Evolutionary conservation across 495 filamentous ascomycete species (phyloP).

Genomic region (Cetradonia linearis): DNA sequence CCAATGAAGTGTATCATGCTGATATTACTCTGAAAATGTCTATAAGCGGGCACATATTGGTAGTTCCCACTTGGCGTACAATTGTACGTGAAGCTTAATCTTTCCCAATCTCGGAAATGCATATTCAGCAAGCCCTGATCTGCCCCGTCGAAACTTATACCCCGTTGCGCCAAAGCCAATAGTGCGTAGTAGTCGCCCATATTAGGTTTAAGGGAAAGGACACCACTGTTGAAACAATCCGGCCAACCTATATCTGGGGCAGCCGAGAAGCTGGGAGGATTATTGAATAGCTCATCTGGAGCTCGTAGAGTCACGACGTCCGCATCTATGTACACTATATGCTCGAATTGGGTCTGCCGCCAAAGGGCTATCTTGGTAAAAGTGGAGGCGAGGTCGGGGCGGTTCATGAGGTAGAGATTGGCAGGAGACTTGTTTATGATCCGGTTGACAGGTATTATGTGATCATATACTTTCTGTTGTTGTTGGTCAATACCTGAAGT

Average conservation of each 20-base stretch:
- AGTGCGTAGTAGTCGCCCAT: constrained; percentile 80
- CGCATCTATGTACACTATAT: constrained; percentile 85
- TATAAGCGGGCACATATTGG: constrained; percentile 90
- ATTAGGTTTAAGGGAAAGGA: constrained; percentile 85
- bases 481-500: not conserved
- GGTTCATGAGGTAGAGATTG: constrained; percentile 86
- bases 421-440: constrained; percentile 65
- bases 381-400: constrained; percentile 75
- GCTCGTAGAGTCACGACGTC: constrained; percentile 79
- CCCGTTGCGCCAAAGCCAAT: constrained; percentile 67
- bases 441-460: constrained; percentile 72
- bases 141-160: constrained; percentile 92
- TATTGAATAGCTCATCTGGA: constrained; percentile 82
- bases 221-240: constrained; percentile 92
- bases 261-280: constrained; percentile 71
- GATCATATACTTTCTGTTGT: constrained; percentile 69
- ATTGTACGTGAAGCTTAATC: constrained; percentile 92
- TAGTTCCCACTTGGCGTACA: constrained; percentile 90
- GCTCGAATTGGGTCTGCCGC: constrained; percentile 80
- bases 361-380: constrained; percentile 97
- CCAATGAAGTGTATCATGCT: constrained; percentile 92
- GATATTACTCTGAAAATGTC: constrained; percentile 80
- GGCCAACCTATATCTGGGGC: constrained; percentile 97
- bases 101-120: constrained; percentile 79
- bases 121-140: constrained; percentile 95